Percentiles rank a stretch among this genome's conserved stretches.
Evolutionary conservation across 371 early-diverging fungal genomes (phyloP).

Genomic region (Syncephalastrum contaminatum): DNA sequence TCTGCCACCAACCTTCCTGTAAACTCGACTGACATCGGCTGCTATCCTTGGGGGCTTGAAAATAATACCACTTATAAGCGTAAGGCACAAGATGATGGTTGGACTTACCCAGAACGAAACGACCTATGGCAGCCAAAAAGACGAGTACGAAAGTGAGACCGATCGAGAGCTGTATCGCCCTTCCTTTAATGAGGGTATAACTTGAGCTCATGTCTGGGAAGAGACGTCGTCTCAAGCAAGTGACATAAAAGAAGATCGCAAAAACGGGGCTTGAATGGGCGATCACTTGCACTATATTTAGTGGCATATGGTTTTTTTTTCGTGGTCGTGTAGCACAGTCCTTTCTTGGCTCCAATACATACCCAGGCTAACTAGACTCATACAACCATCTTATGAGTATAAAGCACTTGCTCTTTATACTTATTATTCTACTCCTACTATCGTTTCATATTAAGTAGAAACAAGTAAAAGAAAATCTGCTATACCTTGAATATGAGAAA

Average conservation of each 20-base stretch:
- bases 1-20: constrained; percentile 53
- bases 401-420: too few relatives aligned
- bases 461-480: too few relatives aligned
- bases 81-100: not conserved
- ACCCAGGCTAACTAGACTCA: too few relatives aligned
- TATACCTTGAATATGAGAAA: too few relatives aligned
- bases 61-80: not conserved
- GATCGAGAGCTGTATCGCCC: not conserved
- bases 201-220: too few relatives aligned
- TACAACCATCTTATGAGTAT: too few relatives aligned
- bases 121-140: constrained; percentile 4
- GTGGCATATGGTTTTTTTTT: too few relatives aligned
- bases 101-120: constrained; percentile 4
- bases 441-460: too few relatives aligned
- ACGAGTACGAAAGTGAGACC: not conserved
- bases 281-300: not conserved
- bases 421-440: too few relatives aligned
- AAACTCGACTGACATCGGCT: constrained; percentile 46
- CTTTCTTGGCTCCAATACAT: too few relatives aligned
- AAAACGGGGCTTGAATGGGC: constrained; percentile 4
- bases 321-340: too few relatives aligned
- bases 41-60: constrained; percentile 39
- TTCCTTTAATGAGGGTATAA: constrained; percentile 3
- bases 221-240: too few relatives aligned
- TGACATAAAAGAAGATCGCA: not conserved